Conservation (phyloP, 2,329 filamentous ascomycete genomes). For the Xylariaceae sp. region DNA sequence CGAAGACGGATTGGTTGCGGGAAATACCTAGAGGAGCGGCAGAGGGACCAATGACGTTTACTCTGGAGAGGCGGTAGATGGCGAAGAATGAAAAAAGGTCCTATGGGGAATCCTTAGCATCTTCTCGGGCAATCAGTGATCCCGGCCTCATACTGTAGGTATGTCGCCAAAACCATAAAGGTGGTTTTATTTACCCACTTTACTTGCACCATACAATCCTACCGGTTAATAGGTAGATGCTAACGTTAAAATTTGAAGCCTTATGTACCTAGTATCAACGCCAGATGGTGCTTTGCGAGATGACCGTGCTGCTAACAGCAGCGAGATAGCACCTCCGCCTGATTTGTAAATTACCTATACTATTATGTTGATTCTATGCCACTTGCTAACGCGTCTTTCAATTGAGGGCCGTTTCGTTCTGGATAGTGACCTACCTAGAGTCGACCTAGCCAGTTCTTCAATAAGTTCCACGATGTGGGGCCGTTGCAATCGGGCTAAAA, state of each 20-base stretch:
- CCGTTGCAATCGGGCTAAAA: not conserved
- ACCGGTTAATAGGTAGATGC: slow-evolving; percentile 29
- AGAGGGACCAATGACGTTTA: not conserved
- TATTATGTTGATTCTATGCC: too few relatives aligned
- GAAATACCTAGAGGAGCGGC: not conserved
- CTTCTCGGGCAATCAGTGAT: not conserved
- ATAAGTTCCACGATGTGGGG: not conserved
- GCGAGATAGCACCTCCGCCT: too few relatives aligned
- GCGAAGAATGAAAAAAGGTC: not conserved
- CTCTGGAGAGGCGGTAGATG: not conserved
- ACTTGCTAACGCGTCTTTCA: too few relatives aligned
- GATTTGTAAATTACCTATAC: too few relatives aligned
- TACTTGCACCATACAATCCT: slow-evolving; percentile 22
- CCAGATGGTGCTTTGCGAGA: slow-evolving; percentile 19
- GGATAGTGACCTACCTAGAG: too few relatives aligned
- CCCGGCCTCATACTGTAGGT: not conserved
- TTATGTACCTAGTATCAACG: too few relatives aligned
- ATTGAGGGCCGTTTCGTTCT: not conserved
- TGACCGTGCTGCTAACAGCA: too few relatives aligned
- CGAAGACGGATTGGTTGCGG: not conserved
- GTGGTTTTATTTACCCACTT: slow-evolving; percentile 33
- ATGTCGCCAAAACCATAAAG: slow-evolving; percentile 25
- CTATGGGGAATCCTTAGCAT: not conserved
- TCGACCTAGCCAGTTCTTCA: not conserved
- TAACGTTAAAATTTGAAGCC: slow-evolving; percentile 28